Evolutionary conservation across 2,329 filamentous ascomycete genomes (phyloP).

Genomic region (Fusarium humuli): DNA sequence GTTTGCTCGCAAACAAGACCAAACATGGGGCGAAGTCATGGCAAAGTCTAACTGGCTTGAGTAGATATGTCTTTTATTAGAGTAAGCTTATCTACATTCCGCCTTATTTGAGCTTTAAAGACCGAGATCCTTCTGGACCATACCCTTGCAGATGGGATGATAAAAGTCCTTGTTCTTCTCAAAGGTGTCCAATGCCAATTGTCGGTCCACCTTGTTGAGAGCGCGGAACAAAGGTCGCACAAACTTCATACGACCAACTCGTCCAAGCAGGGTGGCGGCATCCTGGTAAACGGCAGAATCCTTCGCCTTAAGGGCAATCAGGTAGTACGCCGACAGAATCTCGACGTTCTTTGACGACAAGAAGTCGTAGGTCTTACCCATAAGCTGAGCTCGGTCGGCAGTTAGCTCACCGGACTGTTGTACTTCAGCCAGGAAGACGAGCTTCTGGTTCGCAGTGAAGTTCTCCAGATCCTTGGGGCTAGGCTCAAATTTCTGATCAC

Average conservation of each 20-base stretch:
- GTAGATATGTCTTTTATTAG: constrained; percentile 34
- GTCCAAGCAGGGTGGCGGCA: constrained; percentile 79
- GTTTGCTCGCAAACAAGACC: constrained; percentile 58
- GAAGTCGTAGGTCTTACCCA: constrained; percentile 82
- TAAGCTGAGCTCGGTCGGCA: constrained; percentile 72
- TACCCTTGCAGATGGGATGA: constrained; percentile 88
- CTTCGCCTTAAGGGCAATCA: constrained; percentile 80
- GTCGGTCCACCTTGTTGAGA: constrained; percentile 78
- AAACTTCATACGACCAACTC: constrained; percentile 96
- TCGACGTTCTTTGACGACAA: constrained; percentile 85
- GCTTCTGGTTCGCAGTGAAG: constrained; percentile 87
- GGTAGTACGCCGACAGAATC: constrained; percentile 82
- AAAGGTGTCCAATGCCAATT: constrained; percentile 84
- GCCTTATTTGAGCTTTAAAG: constrained; percentile 37
- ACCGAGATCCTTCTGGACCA: constrained; percentile 87
- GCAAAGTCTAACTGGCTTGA: constrained; percentile 56
- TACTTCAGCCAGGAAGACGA: constrained; percentile 88
- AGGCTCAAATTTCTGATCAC: constrained; percentile 69
- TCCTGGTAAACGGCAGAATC: constrained; percentile 76
- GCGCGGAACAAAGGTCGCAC: constrained; percentile 86
- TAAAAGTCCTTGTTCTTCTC: constrained; percentile 92
- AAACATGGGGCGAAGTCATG: constrained; percentile 63
- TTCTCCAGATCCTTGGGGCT: constrained; percentile 73
- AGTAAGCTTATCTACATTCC: not conserved
- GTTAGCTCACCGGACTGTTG: constrained; percentile 73